phyloP scores from a whole-genome alignment of 2,329 filamentous ascomycete genomes.

The Calonectria leucothoes region DNA sequence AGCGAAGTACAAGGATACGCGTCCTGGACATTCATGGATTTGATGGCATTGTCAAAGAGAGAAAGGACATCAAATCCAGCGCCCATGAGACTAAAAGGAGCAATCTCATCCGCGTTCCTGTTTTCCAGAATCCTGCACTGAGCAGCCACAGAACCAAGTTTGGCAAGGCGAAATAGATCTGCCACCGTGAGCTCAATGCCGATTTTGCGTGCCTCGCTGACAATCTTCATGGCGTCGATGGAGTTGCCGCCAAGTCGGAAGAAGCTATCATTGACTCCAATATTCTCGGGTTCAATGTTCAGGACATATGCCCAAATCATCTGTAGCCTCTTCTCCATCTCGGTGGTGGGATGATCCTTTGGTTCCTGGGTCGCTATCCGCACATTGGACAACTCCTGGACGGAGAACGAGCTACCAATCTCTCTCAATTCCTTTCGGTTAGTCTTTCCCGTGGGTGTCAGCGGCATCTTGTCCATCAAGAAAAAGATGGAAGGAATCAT shows the following conservation, averaged over 20 bases:
- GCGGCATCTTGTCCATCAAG: slow-evolving; percentile 21
- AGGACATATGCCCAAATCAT: slow-evolving; percentile 30
- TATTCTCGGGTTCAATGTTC: slow-evolving; percentile 25
- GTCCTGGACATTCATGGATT: slow-evolving; percentile 39
- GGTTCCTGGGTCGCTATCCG: background rate
- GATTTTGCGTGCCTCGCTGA: slow-evolving; percentile 22
- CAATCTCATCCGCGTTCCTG: slow-evolving; percentile 45
- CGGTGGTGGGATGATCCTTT: background rate
- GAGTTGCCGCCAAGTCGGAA: slow-evolving; percentile 44
- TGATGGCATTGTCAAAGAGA: background rate
- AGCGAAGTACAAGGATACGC: slow-evolving; percentile 50
- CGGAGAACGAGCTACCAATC: slow-evolving; percentile 21
- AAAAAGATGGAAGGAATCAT: slow-evolving; percentile 35
- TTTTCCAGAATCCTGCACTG: background rate
- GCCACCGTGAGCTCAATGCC: slow-evolving; percentile 16
- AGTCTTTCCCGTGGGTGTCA: slow-evolving; percentile 26
- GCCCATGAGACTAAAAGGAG: slow-evolving; percentile 45
- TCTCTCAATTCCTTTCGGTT: slow-evolving; percentile 23
- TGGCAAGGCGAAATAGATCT: slow-evolving; percentile 20
- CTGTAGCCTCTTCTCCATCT: background rate
- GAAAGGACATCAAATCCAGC: background rate
- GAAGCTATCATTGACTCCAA: slow-evolving; percentile 46
- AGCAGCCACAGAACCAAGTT: background rate
- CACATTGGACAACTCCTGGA: slow-evolving; percentile 52
- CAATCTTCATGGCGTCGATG: slow-evolving; percentile 37